Conservation (phyloP, 176 grass and related monocot species). For the Rhynchospora tenuis region DNA sequence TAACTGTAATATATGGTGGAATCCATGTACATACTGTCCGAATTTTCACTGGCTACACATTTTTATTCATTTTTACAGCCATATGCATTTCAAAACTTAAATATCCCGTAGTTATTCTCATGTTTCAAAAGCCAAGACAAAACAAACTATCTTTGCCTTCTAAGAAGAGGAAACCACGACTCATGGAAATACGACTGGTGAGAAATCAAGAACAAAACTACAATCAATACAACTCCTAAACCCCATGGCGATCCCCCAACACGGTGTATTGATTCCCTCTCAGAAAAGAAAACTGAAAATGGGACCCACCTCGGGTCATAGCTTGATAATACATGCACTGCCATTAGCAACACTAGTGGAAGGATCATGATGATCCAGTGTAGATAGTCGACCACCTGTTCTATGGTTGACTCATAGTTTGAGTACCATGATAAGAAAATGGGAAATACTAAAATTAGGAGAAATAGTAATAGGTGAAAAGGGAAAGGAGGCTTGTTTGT, state of each 20-base stretch:
- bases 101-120: background rate
- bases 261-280: slow-evolving; percentile 23
- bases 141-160: slow-evolving; percentile 5
- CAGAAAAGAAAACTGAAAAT: slow-evolving; percentile 1
- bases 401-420: slow-evolving; percentile 10
- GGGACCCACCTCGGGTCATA: slow-evolving; percentile 12
- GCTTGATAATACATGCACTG: slow-evolving; percentile 29
- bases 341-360: slow-evolving; percentile 25
- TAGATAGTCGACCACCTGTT: slow-evolving; percentile 7
- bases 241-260: slow-evolving; percentile 26
- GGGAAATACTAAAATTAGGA: slow-evolving; percentile 10
- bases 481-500: background rate
- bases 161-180: slow-evolving; percentile 28
- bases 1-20: background rate
- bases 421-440: slow-evolving; percentile 22
- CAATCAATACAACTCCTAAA: slow-evolving; percentile 11
- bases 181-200: slow-evolving; percentile 32
- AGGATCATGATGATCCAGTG: slow-evolving; percentile 20
- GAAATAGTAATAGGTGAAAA: slow-evolving; percentile 22
- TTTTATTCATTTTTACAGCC: background rate
- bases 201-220: slow-evolving; percentile 38
- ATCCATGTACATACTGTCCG: background rate
- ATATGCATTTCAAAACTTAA: background rate
- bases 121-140: background rate
- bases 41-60: background rate